Base-by-base conservation (phyloP, 163 green algal genomes). In the Chlorella variabilis region DNA sequence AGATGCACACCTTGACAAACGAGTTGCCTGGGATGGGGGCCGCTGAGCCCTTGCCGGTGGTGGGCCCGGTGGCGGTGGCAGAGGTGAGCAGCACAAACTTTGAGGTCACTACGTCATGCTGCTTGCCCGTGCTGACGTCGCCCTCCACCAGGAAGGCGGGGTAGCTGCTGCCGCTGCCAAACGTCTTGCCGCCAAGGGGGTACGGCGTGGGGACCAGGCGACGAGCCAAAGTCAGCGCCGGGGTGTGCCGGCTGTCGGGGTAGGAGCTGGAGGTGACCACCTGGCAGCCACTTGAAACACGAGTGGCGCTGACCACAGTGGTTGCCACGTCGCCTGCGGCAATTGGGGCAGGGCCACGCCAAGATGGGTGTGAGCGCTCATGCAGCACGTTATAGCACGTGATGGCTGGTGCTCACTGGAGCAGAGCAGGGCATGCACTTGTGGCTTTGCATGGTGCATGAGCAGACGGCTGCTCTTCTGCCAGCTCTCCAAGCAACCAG, bases 1-100 rank as follows among this genome's bases (percentile, higher is more conserved):
- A n/a, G n/a, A n/a, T n/a, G n/a, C n/a, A n/a, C 41, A 65, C 48
- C 49, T 68, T 78, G 49, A 36, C 33, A 34, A 78, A 80, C 4
- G 54, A 59, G 17, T 58, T 41, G 18, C 34, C 59, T 3, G 73
- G 73, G 56, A 71, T 56, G 54, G 73, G 34, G 0, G 23, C 3
- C 0, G 73, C 73, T 33, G 73, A 54, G 25, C 51, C 56, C 27
- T 58, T 45, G 23, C 56, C 73, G 6, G 20, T 21, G 2, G 54
- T 70, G 27, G 3, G 25, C 38, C 59, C 34, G 9, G 41, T 69
- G 27, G 62, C 42, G 38, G 36, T 3, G 2, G 73, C 73, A 1
- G 36, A 31, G 27, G 38, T 41, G 2, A 80, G 36, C 38, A 70
- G 20, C 38, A 70, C 56, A 41, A 70, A 63, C 15, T 48, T 66